phyloP scores from a whole-genome alignment of 1,284 basidiomycete species.

The Tetrapyrgos nigripes region DNA sequence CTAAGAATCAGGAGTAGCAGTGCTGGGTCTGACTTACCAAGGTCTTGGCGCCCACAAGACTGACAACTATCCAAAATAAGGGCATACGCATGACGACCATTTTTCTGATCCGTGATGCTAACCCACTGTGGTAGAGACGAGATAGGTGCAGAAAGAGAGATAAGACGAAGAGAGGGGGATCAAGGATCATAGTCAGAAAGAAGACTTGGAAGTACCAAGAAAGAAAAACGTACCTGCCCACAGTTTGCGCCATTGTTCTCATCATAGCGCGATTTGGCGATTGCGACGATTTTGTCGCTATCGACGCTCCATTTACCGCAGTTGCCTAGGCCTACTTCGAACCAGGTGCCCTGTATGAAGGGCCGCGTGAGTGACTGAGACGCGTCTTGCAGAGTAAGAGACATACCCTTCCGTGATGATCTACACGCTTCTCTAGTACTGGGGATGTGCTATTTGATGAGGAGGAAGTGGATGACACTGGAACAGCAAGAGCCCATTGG shows the following conservation, averaged over 20 bases:
- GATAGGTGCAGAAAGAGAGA: neutral
- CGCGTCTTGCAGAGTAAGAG: neutral
- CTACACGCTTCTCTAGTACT: constrained; percentile 5
- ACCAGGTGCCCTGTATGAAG: constrained; percentile 19
- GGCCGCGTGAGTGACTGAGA: neutral
- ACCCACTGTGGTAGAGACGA: constrained; percentile 7
- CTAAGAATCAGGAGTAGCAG: neutral
- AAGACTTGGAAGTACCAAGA: neutral
- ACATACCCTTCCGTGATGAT: constrained; percentile 8
- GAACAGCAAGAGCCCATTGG: neutral
- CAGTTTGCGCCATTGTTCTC: constrained; percentile 13
- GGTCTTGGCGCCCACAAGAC: constrained; percentile 7
- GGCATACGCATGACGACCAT: constrained; percentile 10
- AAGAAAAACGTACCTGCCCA: constrained; percentile 13
- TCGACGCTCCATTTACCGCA: constrained; percentile 17
- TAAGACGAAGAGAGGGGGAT: neutral
- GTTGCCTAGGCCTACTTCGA: constrained; percentile 21
- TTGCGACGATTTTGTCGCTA: constrained; percentile 19
- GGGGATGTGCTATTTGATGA: neutral
- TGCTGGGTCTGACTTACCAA: constrained; percentile 10
- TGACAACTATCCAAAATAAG: constrained; percentile 15
- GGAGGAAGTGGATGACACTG: too few relatives aligned
- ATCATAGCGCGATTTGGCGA: constrained; percentile 13
- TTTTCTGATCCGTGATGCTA: constrained; percentile 6
- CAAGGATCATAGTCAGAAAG: neutral